Evolutionary conservation across 140 eudicot genomes (phyloP), one percentile per base, ranked within the genome.

Genomic region (Stevia rebaudiana): DNA sequence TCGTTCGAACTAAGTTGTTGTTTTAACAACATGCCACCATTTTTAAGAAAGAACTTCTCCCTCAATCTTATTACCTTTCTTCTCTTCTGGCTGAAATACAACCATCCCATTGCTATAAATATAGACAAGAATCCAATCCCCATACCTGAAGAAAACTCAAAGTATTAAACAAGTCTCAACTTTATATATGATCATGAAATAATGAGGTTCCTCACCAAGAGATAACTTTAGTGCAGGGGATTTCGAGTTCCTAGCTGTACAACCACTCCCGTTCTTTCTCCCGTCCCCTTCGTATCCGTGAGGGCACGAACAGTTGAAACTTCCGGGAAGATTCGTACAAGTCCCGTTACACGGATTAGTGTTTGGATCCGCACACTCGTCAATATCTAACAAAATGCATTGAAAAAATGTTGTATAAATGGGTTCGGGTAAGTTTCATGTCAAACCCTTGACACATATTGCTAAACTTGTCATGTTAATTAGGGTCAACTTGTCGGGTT

Each of bases 21-120:
- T 31, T 78, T 46, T 60, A 78, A 23, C 36, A 78, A 11, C 37
- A 78, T 30, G 1, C 83, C 83, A 22, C 83, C 83, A 68, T 78
- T 78, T 55, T 65, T 63, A 18, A 67, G 31, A 35, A 73, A 78
- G 72, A 52, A 73, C 47, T 69, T 74, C 18, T 70, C 77, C 23
- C 70, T 63, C 8, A 44, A 33, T 30, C 49, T 63, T 6, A 63
- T 48, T 0, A 50, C 46, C 53, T 61, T 79, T 42, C 77, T 68
- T 42, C 23, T 54, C 64, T 61, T 43, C 7, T 55, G 12, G 58
- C 56, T 51, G 11, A 54, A 22, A 18, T 46, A 68, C 37, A 69
- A 5, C 83, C 80, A 74, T 8, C 61, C 61, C 10, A 71, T 44
- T 30, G 50, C 61, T 5, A 74, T 13, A 3, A 79, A 16, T 48